Evolutionary conservation across 2,329 filamentous ascomycete genomes (phyloP).

Genomic region (Diaporthe nobilis): DNA sequence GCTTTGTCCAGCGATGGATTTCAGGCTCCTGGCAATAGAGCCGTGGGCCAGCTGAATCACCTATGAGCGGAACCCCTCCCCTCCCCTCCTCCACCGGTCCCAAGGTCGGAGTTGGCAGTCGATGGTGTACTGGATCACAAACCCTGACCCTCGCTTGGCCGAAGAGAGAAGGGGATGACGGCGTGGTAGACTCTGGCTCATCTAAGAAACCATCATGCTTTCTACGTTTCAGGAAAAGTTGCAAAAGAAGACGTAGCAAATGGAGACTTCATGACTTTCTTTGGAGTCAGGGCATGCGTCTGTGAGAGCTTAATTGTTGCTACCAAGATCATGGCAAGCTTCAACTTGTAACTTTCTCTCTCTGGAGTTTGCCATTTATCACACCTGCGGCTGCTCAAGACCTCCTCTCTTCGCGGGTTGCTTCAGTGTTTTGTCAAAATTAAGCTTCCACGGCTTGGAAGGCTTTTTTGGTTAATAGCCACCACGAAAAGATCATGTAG

Average conservation of each 20-base stretch:
- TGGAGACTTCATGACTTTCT: neutral
- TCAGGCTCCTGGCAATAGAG: neutral
- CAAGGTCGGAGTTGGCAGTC: neutral
- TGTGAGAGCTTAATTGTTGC: neutral
- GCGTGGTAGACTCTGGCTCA: too few species aligned
- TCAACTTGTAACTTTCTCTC: neutral
- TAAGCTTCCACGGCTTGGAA: neutral
- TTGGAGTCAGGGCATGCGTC: too few species aligned
- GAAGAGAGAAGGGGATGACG: neutral
- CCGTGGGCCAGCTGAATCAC: neutral
- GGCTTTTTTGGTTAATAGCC: neutral
- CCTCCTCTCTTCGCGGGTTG: neutral
- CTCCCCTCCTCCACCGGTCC: neutral
- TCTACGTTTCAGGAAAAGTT: rapidly evolving
- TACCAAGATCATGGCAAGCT: neutral
- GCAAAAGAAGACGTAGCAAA: neutral
- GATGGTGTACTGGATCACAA: neutral
- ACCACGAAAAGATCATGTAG: neutral
- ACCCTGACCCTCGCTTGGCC: neutral
- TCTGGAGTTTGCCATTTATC: rapidly evolving
- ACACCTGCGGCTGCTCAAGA: neutral
- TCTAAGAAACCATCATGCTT: neutral
- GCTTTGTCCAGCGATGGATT: too few species aligned
- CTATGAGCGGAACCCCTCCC: neutral
- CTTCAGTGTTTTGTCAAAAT: neutral